Evolutionary conservation across 106 monocot species (phyloP), one percentile per base, ranked within the genome.

Genomic region (Gastrodia elata): DNA sequence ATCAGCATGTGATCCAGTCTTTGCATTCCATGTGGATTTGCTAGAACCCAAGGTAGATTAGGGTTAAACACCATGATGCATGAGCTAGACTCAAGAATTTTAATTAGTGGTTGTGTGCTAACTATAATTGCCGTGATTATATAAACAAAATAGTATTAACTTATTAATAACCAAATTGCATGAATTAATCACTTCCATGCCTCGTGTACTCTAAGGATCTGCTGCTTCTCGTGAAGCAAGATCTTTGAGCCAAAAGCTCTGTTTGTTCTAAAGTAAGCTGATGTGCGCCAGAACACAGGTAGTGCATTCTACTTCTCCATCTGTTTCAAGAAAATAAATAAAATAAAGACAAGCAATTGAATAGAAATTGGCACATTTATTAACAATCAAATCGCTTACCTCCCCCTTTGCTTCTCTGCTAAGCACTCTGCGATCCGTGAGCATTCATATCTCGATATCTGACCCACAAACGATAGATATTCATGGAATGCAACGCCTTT

Each of bases 401-500:
- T 39, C 41, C 40, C 41, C 40, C 41, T 69, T 39, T 32, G 39
- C 18, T 39, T 69, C 39, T 41, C 69, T 14, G 26, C 24, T 25
- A 35, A 69, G 52, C 72, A 65, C 70, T 86, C 55, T 38, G 83
- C 88, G 13, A 97, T 71, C 46, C 86, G 86, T 65, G 76, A 74
- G 30, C 40, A 73, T 69, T 90, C 97, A n/a, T 75, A 38, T 67
- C 75, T 88, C 33, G 93, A 86, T 34, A 97, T 93, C 41, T 80
- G 82, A 35, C 93, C 88, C 34, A 83, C 75, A 59, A 76, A 93
- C 38, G 93, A 83, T 43, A 86, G 64, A 74, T 97, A 97, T 25
- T 97, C 97, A 55, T 83, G 88, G 43, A 93, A 93, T 32, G 93
- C 90, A 71, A 78, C 77, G 11, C 90, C 88, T 85, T 74, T 84